Evolutionary conservation across 805 yeast species (phyloP), one percentile per base, ranked within the genome.

Genomic region (Ogataea philodendri): DNA sequence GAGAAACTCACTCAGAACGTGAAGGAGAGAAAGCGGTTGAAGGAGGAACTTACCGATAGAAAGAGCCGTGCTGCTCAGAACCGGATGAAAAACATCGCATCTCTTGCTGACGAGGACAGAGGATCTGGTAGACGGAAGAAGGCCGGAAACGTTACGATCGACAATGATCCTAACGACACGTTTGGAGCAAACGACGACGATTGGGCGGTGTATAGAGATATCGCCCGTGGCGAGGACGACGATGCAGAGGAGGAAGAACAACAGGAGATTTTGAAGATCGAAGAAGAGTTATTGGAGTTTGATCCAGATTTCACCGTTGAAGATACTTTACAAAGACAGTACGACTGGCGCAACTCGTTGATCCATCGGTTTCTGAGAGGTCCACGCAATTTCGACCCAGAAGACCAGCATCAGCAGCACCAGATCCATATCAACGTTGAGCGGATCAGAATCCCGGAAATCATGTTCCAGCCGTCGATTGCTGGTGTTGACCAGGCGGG

Each of bases 401-500:
- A 86, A 48, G 78, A 84, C 35, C 72, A 78, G n/a, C 87, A 81
- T 46, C 87, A 89, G 49, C 82, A 81, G 43, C 95, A 89, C 60
- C 97, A 93, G 63, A 68, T 94, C 37, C 96, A 89, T 64, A 51
- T 93, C 28, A 94, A 90, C 57, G 71, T 90, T 26, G 99, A 93
- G 62, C 72, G 98, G 41, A 82, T 90, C 18, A 73, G 94, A 39
- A 85, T 90, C 2, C 97, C 97, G 0, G 99, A 93, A 60, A 81
- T 89, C 2, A 55, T 88, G 30, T 88, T 93, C 60, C 93, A 90
- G 57, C 98, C 99, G 5, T 74, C 81, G 7, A 87, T 93, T 44
- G 95, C 94, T 0, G 98, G 98, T 15, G 67, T 88, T 15, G 98
- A 93, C 59, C 97, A 89, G 62, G 95, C 97, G 0, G 97, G 97